phyloP scores from a whole-genome alignment of 2,329 filamentous ascomycete species.

The Trichophyton equinum region DNA sequence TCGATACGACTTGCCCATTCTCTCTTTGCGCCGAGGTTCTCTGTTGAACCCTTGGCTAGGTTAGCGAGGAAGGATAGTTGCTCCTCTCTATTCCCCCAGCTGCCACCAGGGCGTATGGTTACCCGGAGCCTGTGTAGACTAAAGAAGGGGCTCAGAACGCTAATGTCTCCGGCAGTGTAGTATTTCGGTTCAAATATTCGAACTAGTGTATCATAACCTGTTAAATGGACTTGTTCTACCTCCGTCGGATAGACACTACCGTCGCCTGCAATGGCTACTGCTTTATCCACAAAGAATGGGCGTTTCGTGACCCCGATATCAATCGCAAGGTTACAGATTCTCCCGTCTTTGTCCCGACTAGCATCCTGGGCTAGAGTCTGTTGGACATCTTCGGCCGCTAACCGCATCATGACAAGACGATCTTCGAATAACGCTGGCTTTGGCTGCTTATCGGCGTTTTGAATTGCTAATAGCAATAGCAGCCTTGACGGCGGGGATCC shows the following conservation, averaged over 20 bases:
- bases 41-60: conserved; percentile 27
- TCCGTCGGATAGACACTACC: conserved; percentile 23
- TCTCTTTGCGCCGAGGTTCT: conserved; percentile 25
- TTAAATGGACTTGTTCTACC: conserved; percentile 36
- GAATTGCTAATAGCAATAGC: conserved; percentile 48
- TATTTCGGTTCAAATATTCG: conserved; percentile 39
- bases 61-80: conserved; percentile 28
- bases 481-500: conserved; percentile 29
- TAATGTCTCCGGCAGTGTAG: conserved; percentile 34
- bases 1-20: conserved; percentile 35
- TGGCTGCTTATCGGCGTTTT: conserved; percentile 52
- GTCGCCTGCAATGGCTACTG: conserved; percentile 27
- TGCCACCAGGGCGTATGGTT: conserved; percentile 31
- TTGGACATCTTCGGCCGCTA: conserved; percentile 33
- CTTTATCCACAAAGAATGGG: conserved; percentile 39
- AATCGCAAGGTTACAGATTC: conserved; percentile 17
- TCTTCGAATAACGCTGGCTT: conserved; percentile 39
- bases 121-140: conserved; percentile 33
- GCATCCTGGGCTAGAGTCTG: conserved; percentile 6
- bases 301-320: conserved; percentile 39
- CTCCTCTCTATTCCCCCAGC: conserved; percentile 28
- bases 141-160: conserved; percentile 32
- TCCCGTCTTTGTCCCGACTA: neutral
- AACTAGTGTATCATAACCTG: conserved; percentile 38
- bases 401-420: conserved; percentile 37